A percentile compares a stretch with the other conserved stretches of the same genome.
These are phyloP conservation scores for Agaricus sinodeliciosus DNA, from an alignment of 768 basidiomycete genomes.

Conservation along the genomic window DNA sequence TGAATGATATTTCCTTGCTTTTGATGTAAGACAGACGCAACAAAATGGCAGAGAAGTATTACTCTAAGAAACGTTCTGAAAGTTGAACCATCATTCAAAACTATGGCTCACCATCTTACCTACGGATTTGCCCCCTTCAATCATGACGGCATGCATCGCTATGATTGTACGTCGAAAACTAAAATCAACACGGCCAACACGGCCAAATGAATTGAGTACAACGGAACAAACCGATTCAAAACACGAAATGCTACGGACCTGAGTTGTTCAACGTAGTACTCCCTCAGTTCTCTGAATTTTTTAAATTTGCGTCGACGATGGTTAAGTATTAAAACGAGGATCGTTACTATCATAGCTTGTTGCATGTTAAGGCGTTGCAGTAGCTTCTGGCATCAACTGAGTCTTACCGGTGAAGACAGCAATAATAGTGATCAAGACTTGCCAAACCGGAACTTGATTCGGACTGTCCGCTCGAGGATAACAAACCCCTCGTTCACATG, in stretches of 20 bases:
- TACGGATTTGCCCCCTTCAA: not conserved
- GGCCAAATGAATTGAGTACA: no score
- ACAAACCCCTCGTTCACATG: not conserved
- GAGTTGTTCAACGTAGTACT: not conserved
- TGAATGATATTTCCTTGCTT: no score
- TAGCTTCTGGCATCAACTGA: not conserved
- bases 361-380: not conserved
- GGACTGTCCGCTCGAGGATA: not conserved
- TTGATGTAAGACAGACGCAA: no score
- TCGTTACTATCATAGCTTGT: not conserved
- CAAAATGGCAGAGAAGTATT: no score
- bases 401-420: not conserved
- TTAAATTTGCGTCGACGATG: not conserved
- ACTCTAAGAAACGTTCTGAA: no score
- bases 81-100: no score
- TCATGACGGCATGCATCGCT: not conserved
- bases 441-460: not conserved
- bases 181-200: not conserved
- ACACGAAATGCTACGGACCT: not conserved
- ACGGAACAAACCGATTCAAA: not conserved
- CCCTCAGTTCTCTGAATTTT: not conserved
- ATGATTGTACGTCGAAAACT: not conserved
- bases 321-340: not conserved
- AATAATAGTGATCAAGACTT: not conserved
- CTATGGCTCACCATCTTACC: no score